Evolutionary conservation across 2,329 filamentous ascomycete genomes (phyloP).

Genomic region (Epichloe bromicola): DNA sequence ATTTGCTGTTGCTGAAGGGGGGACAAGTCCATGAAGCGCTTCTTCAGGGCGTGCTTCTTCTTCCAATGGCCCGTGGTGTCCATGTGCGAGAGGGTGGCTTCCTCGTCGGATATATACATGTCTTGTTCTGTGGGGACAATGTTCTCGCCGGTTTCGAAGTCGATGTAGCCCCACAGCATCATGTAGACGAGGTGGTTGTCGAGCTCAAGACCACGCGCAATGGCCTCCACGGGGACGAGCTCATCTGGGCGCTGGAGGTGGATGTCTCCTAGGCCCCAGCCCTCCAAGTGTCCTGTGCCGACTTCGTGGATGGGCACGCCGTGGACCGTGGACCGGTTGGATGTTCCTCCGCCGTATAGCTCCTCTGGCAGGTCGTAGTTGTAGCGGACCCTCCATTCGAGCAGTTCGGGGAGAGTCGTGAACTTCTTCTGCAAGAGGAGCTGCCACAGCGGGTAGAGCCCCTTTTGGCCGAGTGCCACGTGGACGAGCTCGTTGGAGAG

Average conservation of each 20-base stretch:
- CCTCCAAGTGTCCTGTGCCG: slow-evolving; percentile 40
- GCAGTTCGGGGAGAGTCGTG: slow-evolving; percentile 33
- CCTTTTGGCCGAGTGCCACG: slow-evolving; percentile 46
- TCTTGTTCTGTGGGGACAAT: slow-evolving; percentile 36
- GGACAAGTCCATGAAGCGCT: slow-evolving; percentile 26
- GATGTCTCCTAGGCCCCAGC: slow-evolving; percentile 35
- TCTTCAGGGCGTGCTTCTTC: slow-evolving; percentile 31
- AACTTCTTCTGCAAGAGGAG: slow-evolving; percentile 45
- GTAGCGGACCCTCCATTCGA: slow-evolving; percentile 47
- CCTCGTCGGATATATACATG: slow-evolving; percentile 38
- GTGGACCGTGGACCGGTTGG: slow-evolving; percentile 24
- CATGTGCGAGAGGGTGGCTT: slow-evolving; percentile 18
- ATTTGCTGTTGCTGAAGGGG: slow-evolving; percentile 25
- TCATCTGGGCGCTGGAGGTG: slow-evolving; percentile 45
- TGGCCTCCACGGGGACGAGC: slow-evolving; percentile 42
- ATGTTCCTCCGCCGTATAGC: slow-evolving; percentile 10
- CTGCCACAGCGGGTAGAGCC: slow-evolving; percentile 42
- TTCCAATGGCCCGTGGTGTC: slow-evolving; percentile 28
- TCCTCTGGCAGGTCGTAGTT: slow-evolving; percentile 30
- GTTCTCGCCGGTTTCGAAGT: slow-evolving; percentile 37
- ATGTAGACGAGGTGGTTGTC: slow-evolving; percentile 41
- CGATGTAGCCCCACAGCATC: slow-evolving; percentile 49
- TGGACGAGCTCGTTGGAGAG: slow-evolving; percentile 37
- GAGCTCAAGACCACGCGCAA: slow-evolving; percentile 38
- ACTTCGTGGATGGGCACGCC: slow-evolving; percentile 40